Percentiles rank a stretch among this genome's conserved stretches.
Evolutionary conservation across 768 basidiomycete genomes (phyloP).

Genomic region (Trametes gibbosa): DNA sequence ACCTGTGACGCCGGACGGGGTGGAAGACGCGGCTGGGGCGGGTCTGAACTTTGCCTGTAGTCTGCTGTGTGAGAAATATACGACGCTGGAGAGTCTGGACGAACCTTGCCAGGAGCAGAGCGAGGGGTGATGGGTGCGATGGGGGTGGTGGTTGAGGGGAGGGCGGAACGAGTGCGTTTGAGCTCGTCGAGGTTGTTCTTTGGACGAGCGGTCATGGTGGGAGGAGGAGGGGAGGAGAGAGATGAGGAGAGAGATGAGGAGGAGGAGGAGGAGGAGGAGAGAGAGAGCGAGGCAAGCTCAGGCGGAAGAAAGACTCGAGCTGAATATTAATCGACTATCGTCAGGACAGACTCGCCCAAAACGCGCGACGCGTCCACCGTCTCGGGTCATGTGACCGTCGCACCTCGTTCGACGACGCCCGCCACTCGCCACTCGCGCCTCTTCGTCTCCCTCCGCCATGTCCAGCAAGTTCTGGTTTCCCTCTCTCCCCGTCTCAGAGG

Average conservation of each 20-base stretch:
- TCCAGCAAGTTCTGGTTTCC: constrained; percentile 55
- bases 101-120: constrained; percentile 10
- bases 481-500: constrained; percentile 60
- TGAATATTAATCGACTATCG: too few species aligned
- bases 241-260: neutral
- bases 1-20: constrained; percentile 10
- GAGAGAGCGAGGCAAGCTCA: neutral
- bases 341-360: neutral
- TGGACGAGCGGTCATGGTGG: constrained; percentile 19
- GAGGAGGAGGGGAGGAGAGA: neutral
- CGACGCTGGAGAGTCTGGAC: neutral
- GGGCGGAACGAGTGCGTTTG: constrained; percentile 8
- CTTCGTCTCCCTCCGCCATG: constrained; percentile 4
- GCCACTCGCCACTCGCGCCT: neutral
- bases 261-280: neutral
- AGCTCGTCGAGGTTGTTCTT: constrained; percentile 23
- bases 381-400: constrained; percentile 14
- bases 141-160: neutral
- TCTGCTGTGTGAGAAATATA: neutral
- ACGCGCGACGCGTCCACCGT: constrained; percentile 9
- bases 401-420: neutral
- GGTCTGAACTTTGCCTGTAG: constrained; percentile 21
- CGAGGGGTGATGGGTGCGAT: constrained; percentile 2
- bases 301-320: neutral
- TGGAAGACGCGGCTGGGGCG: constrained; percentile 12